Evolutionary conservation across 768 basidiomycete species (phyloP).

Genomic region (Dacryopinax primogenitus): DNA sequence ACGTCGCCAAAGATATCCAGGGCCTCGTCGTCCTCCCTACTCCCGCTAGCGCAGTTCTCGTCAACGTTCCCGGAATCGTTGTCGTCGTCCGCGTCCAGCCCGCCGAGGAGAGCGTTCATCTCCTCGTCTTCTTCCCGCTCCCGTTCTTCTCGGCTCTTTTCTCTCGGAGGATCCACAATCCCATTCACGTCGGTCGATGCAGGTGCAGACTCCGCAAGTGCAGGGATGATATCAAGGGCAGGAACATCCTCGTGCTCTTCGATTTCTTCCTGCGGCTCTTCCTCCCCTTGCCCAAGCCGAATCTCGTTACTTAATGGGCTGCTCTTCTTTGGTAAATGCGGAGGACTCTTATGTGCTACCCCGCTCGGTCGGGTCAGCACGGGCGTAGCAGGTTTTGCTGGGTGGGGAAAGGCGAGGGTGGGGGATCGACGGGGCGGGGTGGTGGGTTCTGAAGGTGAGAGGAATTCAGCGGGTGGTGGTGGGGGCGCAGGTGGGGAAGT

Average conservation of each 20-base stretch:
- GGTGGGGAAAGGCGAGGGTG: not conserved
- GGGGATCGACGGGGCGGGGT: not conserved
- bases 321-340: constrained; percentile 5
- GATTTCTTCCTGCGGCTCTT: not conserved
- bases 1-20: constrained; percentile 1
- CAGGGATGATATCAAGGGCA: not conserved
- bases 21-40: not conserved
- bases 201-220: not conserved
- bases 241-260: not conserved
- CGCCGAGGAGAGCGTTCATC: not conserved
- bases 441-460: not conserved
- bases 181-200: not conserved
- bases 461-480: not conserved
- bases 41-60: not conserved
- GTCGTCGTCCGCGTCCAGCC: not conserved
- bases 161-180: not conserved
- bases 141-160: too few relatives aligned
- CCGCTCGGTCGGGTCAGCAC: not conserved
- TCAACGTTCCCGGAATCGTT: not conserved
- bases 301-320: not conserved
- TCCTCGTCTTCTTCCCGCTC: not conserved
- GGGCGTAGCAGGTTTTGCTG: not conserved
- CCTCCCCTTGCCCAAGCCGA: not conserved
- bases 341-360: not conserved
- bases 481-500: not conserved